Base-by-base conservation (phyloP, 2,329 filamentous ascomycete species). In the Magnaporthiopsis poae region DNA sequence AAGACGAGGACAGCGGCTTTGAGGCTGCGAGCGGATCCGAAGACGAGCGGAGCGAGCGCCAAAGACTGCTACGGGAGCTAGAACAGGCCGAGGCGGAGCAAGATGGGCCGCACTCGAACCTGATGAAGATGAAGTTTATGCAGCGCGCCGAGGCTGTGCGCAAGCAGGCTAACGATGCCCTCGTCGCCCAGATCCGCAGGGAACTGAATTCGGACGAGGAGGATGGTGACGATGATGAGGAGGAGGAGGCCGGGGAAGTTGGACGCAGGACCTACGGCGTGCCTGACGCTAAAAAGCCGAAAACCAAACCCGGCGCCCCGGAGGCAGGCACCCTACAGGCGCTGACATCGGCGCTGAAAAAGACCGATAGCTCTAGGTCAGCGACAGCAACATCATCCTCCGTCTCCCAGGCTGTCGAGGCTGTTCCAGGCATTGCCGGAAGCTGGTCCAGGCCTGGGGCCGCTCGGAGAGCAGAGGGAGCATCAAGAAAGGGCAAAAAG, bases 81-180 rank as follows among this genome's bases (percentile, higher is more conserved):
- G 80, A 79, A 68, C 79, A 75, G 68, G 71, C 81, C 8, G 78
- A 79, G 21, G 77, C 78, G 25, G 77, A 80, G 12, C 78, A 80
- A 46, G 74, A 78, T 11, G 78, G 82, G 18, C 84, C 85, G 0
- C 82, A 84, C 71, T 88, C 88, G 18, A 89, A 86, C 71, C 79
- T 99, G 8, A 87, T 91, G 77, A 84, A 85, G 65, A 92, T 99
- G 89, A 91, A 91, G 68, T 99, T 99, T 75, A 98, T 99, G 95
- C 87, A 89, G 72, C 92, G 89, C 70, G 91, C 92, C 1, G 93
- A 97, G 73, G 90, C 89, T 35, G 83, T 87, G 56, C 87, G 87
- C 72, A 92, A 89, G 76, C 86, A 89, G 69, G 85, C 87, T 67
- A 97, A 98, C 71, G 91, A 96, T 71, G 89, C 90, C 66, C 85